Base-by-base conservation (phyloP, 1,284 basidiomycete species). In the Anthracocystis walkeri region DNA sequence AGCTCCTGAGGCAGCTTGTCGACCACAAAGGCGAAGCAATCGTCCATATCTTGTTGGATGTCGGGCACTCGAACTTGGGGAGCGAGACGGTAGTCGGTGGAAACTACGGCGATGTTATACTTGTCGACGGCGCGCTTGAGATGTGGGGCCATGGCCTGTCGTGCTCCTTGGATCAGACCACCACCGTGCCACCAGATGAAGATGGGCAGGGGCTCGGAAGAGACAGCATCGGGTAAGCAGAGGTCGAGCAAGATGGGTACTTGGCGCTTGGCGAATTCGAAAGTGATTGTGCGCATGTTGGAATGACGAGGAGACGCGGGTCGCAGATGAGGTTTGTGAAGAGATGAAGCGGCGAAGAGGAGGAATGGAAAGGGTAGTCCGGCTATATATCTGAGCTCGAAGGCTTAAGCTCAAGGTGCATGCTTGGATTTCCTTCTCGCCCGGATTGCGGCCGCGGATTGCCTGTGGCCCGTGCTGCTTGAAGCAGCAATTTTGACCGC, bases 101-200 rank as follows among this genome's bases (percentile, higher is more conserved):
- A 72, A 10, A 78, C 57, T 10, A 77, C 62, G 2, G 74, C 74
- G 38, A 78, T 65, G 52, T 58, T 57, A 55, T 62, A 72, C 48
- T 68, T 73, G 54, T 78, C 68, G 25, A 69, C 69, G 8, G 77
- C 67, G 14, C 71, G 61, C n/a, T 59, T 61, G 35, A 78, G 65
- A 25, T 78, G 77, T 3, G 69, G 65, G 2, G 77, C 65, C 60
- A 72, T 64, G 29, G 56, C 45, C 42, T 72, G 64, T 3, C 74
- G 35, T n/a, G 64, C 48, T n/a, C 77, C 77, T 35, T 77, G 74
- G 27, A 78, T 71, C 12, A 73, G 63, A 8, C 77, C 77, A 18
- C 77, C 77, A 18, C 77, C 74, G 44, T 78, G 77, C 60, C 63
- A 68, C 70, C 77, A 77, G 35, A 72, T 29, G 27, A 76, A 65